Conservation (phyloP, 208 protist genomes). For the Strigomonas culicis region DNA sequence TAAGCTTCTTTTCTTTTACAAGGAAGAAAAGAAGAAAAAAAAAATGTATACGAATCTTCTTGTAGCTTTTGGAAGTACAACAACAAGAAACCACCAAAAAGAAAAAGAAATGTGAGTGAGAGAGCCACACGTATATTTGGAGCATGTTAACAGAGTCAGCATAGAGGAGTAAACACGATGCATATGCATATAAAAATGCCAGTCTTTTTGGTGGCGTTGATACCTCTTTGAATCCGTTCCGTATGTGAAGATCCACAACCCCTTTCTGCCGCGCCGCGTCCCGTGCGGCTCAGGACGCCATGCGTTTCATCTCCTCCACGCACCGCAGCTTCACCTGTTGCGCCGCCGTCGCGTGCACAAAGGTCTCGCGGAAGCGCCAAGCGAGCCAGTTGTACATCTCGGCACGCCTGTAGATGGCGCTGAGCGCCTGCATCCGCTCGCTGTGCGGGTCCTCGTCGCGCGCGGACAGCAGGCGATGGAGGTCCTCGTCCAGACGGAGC, state of each 20-base stretch:
- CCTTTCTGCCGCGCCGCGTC: too few relatives aligned
- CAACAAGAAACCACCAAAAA: background rate
- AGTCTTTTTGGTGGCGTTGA: background rate
- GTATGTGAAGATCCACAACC: constrained; percentile 4
- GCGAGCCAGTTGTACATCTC: constrained; percentile 88
- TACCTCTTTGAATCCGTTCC: background rate
- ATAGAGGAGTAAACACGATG: too few relatives aligned
- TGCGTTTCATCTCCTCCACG: constrained; percentile 8
- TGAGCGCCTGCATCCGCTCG: constrained; percentile 14
- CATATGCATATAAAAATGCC: too few relatives aligned
- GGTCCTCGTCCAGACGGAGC: constrained; percentile 41
- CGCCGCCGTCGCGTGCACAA: constrained; percentile 47
- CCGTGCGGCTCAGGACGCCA: background rate
- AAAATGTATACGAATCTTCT: background rate
- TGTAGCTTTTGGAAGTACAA: background rate
- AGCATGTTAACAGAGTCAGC: too few relatives aligned
- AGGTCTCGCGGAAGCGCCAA: constrained; percentile 79
- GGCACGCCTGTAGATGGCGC: constrained; percentile 50
- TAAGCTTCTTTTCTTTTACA: too few relatives aligned
- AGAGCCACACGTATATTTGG: too few relatives aligned
- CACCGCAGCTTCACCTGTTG: constrained; percentile 32
- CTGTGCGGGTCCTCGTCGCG: background rate
- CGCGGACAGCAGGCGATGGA: constrained; percentile 12
- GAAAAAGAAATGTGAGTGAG: constrained; percentile 7
- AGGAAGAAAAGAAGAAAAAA: background rate